phyloP scores from a whole-genome alignment of 805 yeast genomes.

The Torulaspora franciscae region DNA sequence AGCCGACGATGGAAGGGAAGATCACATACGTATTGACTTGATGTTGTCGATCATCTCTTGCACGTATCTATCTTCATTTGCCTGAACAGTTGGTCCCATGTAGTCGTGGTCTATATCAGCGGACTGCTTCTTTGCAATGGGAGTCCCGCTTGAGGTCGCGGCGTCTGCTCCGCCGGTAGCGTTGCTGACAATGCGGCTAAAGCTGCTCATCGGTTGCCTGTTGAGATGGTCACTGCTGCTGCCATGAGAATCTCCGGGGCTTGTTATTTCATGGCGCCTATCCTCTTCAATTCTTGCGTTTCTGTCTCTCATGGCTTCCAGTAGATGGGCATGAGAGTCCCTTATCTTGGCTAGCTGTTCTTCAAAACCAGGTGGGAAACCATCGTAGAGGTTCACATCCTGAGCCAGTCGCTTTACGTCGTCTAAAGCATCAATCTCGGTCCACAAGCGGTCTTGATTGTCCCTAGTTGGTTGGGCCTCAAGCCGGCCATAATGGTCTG shows the following conservation, averaged over 20 bases:
- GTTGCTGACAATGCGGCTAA: slow-evolving; percentile 9
- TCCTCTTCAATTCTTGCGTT: slow-evolving; percentile 20
- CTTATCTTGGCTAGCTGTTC: slow-evolving; percentile 46
- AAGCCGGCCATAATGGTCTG: slow-evolving; percentile 14
- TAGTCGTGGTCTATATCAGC: slow-evolving; percentile 5
- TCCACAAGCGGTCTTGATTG: slow-evolving; percentile 75
- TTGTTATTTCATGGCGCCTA: slow-evolving; percentile 12
- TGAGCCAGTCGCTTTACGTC: slow-evolving; percentile 63
- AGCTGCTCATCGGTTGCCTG: neutral
- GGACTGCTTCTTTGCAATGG: slow-evolving; percentile 1
- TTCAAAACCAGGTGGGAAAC: slow-evolving; percentile 41
- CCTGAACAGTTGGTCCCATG: slow-evolving; percentile 8
- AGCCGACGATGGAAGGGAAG: neutral
- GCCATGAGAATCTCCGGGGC: slow-evolving; percentile 10
- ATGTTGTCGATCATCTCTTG: slow-evolving; percentile 20
- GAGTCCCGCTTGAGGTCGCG: neutral
- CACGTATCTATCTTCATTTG: slow-evolving; percentile 20
- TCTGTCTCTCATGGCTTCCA: slow-evolving; percentile 34
- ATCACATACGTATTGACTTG: slow-evolving; percentile 9
- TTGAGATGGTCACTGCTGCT: neutral
- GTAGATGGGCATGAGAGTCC: slow-evolving; percentile 48
- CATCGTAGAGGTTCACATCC: slow-evolving; percentile 40
- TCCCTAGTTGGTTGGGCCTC: slow-evolving; percentile 52
- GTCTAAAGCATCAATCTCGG: slow-evolving; percentile 79
- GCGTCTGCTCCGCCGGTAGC: slow-evolving; percentile 2